These are phyloP conservation scores for Schwanniomyces occidentalis DNA, from an alignment of 805 yeast genomes.

Conservation along the genomic window DNA sequence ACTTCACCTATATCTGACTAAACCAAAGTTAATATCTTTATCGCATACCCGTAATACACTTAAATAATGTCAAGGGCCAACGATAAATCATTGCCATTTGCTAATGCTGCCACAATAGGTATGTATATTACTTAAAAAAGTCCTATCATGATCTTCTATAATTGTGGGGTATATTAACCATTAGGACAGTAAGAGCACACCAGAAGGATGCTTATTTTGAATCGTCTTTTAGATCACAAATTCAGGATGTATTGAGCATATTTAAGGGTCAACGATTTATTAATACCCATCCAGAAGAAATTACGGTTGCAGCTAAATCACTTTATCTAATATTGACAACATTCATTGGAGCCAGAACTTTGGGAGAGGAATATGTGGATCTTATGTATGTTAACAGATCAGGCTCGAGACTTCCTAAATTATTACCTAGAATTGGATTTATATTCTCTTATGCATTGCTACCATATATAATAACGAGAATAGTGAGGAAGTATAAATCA, in stretches of 20 bases:
- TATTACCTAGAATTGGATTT: slow-evolving; percentile 53
- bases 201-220: slow-evolving; percentile 85
- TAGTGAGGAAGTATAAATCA: slow-evolving; percentile 23
- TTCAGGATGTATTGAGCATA: slow-evolving; percentile 56
- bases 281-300: slow-evolving; percentile 61
- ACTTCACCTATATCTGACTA: too few relatives aligned
- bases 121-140: slow-evolving; percentile 24
- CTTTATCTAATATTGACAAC: slow-evolving; percentile 77
- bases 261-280: slow-evolving; percentile 65
- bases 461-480: slow-evolving; percentile 52
- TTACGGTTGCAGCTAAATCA: slow-evolving; percentile 56
- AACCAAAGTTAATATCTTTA: too few relatives aligned
- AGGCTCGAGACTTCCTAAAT: slow-evolving; percentile 51
- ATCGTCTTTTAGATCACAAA: slow-evolving; percentile 49
- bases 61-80: slow-evolving; percentile 2
- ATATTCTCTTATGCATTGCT: slow-evolving; percentile 59
- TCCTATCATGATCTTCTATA: background rate
- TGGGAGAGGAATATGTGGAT: slow-evolving; percentile 95
- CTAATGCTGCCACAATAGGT: slow-evolving; percentile 87
- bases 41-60: too few relatives aligned
- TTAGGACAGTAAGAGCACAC: slow-evolving; percentile 70
- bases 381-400: slow-evolving; percentile 58
- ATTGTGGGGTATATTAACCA: slow-evolving; percentile 31
- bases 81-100: slow-evolving; percentile 51
- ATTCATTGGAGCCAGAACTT: slow-evolving; percentile 68